phyloP scores from a whole-genome alignment of 169 alveolate species.

The Eimeria praecox region DNA sequence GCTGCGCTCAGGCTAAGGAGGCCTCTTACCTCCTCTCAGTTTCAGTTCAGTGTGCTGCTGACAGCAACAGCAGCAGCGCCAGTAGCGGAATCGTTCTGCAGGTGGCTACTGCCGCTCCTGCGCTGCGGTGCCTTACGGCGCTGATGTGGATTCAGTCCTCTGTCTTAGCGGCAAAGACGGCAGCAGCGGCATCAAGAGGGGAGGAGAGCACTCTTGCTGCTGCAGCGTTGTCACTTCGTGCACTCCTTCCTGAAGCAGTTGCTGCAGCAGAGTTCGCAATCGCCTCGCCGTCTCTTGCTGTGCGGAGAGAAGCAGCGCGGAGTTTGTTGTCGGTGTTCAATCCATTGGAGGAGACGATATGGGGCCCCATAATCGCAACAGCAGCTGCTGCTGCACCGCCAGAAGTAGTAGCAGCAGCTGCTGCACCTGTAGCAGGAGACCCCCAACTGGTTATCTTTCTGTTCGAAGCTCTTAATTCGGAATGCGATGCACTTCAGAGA shows the following conservation, averaged over 20 bases:
- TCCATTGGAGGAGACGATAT: slow-evolving; percentile 6
- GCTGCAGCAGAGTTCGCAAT: slow-evolving; percentile 46
- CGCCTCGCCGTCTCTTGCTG: slow-evolving; percentile 48
- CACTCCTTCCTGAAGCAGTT: slow-evolving; percentile 42
- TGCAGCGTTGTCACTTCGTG: slow-evolving; percentile 52
- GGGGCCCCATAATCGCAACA: slow-evolving; percentile 36
- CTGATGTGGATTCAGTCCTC: slow-evolving; percentile 49
- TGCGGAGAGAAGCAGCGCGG: slow-evolving; percentile 66
- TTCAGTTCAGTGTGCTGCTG: not conserved
- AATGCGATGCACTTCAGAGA: slow-evolving; percentile 37
- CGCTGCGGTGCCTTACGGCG: slow-evolving; percentile 65
- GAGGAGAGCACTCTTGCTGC: slow-evolving; percentile 27
- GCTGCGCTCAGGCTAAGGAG: slow-evolving; percentile 43
- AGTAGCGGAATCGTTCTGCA: slow-evolving; percentile 45
- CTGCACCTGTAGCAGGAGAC: slow-evolving; percentile 57
- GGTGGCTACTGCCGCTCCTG: slow-evolving; percentile 38
- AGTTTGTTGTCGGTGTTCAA: slow-evolving; percentile 9
- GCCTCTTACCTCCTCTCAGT: slow-evolving; percentile 31
- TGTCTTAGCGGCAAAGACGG: not conserved
- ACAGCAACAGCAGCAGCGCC: slow-evolving; percentile 32
- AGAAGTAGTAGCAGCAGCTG: slow-evolving; percentile 37
- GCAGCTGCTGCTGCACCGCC: slow-evolving; percentile 60
- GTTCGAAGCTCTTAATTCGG: slow-evolving; percentile 50
- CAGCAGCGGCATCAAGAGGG: not conserved
- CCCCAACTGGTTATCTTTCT: slow-evolving; percentile 62